Base-by-base conservation (phyloP, 1,284 basidiomycete species). In the Taiwanofungus camphoratus region DNA sequence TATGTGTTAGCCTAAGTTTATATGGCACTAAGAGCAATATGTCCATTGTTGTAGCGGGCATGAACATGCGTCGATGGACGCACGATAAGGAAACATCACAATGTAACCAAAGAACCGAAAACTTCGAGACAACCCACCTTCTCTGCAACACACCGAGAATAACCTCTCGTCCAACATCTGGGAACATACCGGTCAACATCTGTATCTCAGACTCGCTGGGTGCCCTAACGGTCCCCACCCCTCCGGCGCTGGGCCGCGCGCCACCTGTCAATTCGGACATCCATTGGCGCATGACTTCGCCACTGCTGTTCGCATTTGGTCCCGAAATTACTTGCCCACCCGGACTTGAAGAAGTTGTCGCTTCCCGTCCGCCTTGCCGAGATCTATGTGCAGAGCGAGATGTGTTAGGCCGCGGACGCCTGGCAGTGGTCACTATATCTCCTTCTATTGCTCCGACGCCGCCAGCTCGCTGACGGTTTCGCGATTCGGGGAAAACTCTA, bases 181-280 rank as follows among this genome's bases (percentile, higher is more conserved):
- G 90, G 60, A 94, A 94, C 85, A 94, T 92, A 41, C 65, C 74
- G 38, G 76, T 77, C 48, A 93, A 58, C 36, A 86, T 81, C 16
- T 68, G 64, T 37, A 92, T 86, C 65, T 93, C 90, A 23, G 74
- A 67, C 35, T 90, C 86, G 31, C 73, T 73, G 2, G 89, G 85
- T 12, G 81, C 79, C 36, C 86, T 74, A 41, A 87, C 70, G 21
- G 54, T 58, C 4, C 52, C 82, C 73, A 36, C 71, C 36, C 41
- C 61, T 42, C 42, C 53, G 42, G 56, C 73, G 61, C 38, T 75
- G 71, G 34, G 73, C 60, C 51, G 36, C 9, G 57, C 52, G 7
- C 82, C 66, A 3, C 86, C 87, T 2, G 85, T 86, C 51, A 92
- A 63, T 54, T 86, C 85, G 48, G 84, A 75, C 27, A 92, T 83